Conservation (phyloP, 2,329 filamentous ascomycete species). For the Amauroascus niger region DNA sequence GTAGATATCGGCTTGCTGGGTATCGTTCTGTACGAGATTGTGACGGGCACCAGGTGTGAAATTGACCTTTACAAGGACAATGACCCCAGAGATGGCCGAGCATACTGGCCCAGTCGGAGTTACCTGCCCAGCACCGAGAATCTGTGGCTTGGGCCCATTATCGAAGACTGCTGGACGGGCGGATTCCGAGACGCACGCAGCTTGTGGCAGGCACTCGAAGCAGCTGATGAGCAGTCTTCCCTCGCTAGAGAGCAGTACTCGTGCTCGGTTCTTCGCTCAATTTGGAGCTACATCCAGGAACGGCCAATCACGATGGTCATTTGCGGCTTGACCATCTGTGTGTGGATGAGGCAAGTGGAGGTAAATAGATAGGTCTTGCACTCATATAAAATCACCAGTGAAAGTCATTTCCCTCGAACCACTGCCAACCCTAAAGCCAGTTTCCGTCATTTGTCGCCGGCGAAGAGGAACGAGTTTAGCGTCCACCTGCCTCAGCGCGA, state of each 20-base stretch:
- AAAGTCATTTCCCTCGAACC: too few species aligned
- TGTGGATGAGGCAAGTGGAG: not conserved
- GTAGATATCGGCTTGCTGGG: constrained; percentile 28
- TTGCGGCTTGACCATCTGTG: not conserved
- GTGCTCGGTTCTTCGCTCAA: not conserved
- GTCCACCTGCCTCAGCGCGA: too few species aligned
- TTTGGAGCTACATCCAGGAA: not conserved
- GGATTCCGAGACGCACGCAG: constrained; percentile 5
- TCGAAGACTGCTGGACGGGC: constrained; percentile 22
- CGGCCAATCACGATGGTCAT: not conserved
- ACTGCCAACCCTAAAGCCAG: too few species aligned
- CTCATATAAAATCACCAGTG: too few species aligned
- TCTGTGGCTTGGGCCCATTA: constrained; percentile 23
- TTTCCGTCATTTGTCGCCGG: too few species aligned
- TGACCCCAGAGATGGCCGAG: not conserved
- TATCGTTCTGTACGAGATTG: constrained; percentile 25
- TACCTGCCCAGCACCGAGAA: constrained; percentile 21
- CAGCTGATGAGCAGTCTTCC: not conserved
- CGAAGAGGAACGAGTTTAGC: too few species aligned
- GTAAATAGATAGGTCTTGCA: not conserved
- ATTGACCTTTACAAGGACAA: constrained; percentile 20
- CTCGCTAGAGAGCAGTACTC: not conserved
- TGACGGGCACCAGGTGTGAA: constrained; percentile 20
- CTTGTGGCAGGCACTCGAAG: not conserved
- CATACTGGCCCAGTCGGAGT: not conserved